Evolutionary conservation across 2,329 filamentous ascomycete species (phyloP).

Genomic region (Colletotrichum plurivorum): DNA sequence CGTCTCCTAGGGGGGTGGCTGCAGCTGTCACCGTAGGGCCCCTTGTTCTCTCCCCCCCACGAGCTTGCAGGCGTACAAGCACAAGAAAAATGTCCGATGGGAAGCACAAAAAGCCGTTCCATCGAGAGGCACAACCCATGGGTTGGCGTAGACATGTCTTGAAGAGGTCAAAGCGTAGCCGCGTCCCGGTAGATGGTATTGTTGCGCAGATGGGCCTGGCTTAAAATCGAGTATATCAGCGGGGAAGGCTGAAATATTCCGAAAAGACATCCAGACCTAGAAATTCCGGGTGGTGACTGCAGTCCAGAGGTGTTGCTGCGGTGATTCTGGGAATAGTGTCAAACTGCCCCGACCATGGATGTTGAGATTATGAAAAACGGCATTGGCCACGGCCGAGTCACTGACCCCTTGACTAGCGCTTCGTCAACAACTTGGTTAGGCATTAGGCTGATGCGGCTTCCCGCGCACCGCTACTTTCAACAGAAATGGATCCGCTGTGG

Average conservation of each 20-base stretch:
- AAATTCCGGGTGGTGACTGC: slow-evolving; percentile 22
- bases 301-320: slow-evolving; percentile 4
- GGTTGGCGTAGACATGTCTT: slow-evolving; percentile 1
- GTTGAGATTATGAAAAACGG: slow-evolving; percentile 16
- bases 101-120: slow-evolving; percentile 30
- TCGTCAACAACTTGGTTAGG: slow-evolving; percentile 46
- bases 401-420: slow-evolving; percentile 46
- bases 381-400: slow-evolving; percentile 53
- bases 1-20: slow-evolving; percentile 52
- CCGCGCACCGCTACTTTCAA: slow-evolving; percentile 46
- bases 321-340: slow-evolving; percentile 21
- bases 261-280: slow-evolving; percentile 35
- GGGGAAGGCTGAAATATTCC: background rate
- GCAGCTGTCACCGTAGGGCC: slow-evolving; percentile 56
- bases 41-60: slow-evolving; percentile 54
- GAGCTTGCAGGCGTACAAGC: slow-evolving; percentile 56
- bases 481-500: slow-evolving; percentile 9
- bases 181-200: background rate
- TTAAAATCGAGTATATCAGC: background rate
- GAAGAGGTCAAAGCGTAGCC: slow-evolving; percentile 1
- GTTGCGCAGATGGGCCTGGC: background rate
- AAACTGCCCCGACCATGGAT: slow-evolving; percentile 3
- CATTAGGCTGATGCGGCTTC: slow-evolving; percentile 54
- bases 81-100: slow-evolving; percentile 45
- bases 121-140: slow-evolving; percentile 13